Evolutionary conservation across 148 eudicot species (phyloP).

Genomic region (Persicaria tinctoria): DNA sequence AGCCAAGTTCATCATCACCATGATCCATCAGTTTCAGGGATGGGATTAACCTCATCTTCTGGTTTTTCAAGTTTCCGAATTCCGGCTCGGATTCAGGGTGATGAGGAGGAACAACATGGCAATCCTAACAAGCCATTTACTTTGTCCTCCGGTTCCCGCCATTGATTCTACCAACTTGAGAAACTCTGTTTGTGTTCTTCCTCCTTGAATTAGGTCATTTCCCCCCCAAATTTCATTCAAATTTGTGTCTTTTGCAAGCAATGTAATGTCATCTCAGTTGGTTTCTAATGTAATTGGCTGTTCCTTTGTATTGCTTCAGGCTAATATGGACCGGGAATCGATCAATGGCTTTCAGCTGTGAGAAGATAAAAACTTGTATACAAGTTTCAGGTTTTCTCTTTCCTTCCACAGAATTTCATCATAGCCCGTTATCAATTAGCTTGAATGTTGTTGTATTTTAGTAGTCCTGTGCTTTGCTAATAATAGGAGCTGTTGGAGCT

Average conservation of each 20-base stretch:
- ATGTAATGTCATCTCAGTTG: not conserved
- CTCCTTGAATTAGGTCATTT: not conserved
- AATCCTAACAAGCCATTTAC: conserved; percentile 59
- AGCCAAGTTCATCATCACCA: conserved; percentile 20
- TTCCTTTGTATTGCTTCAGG: not conserved
- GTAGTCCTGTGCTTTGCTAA: not conserved
- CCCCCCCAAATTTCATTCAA: not conserved
- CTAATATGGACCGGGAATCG: conserved; percentile 6
- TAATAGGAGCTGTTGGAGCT: conserved; percentile 4
- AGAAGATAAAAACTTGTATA: not conserved
- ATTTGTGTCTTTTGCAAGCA: not conserved
- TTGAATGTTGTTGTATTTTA: not conserved
- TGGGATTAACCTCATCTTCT: conserved; percentile 42
- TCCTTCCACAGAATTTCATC: not conserved
- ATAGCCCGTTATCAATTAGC: not conserved
- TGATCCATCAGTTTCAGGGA: conserved; percentile 38
- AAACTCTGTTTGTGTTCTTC: conserved; percentile 28
- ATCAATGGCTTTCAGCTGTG: conserved; percentile 8
- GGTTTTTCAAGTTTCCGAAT: conserved; percentile 74
- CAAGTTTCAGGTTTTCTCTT: conserved; percentile 6
- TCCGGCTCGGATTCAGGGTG: conserved; percentile 93
- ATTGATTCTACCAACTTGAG: conserved; percentile 44
- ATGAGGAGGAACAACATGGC: conserved; percentile 60
- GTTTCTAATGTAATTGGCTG: not conserved
- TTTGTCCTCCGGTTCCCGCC: conserved; percentile 47